Percentiles rank a stretch among this genome's conserved stretches.
These are phyloP conservation scores for Phytopythium chamaehyphon DNA, from an alignment of 352 stramenopile species.

Conservation along the genomic window DNA sequence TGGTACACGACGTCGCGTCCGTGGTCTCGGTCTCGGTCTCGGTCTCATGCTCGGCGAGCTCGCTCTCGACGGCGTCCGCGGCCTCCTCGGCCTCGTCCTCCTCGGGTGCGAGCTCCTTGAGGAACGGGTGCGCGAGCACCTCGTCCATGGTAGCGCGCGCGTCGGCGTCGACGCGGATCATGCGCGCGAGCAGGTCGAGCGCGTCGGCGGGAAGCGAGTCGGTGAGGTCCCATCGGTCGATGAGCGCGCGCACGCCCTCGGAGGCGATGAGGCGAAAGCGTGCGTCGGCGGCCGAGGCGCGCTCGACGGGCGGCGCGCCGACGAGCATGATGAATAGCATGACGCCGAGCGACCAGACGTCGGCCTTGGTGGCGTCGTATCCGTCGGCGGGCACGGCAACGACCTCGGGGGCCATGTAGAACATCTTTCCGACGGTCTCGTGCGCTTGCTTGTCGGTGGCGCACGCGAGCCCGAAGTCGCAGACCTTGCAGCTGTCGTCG, in stretches of 20 bases:
- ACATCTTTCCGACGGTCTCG: slow-evolving; percentile 79
- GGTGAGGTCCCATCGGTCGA: slow-evolving; percentile 67
- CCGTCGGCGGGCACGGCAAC: slow-evolving; percentile 24
- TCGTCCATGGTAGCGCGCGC: slow-evolving; percentile 53
- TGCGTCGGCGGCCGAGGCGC: slow-evolving; percentile 47
- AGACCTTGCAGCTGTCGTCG: slow-evolving; percentile 72
- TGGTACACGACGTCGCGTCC: not conserved
- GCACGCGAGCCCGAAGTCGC: slow-evolving; percentile 73
- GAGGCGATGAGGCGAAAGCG: slow-evolving; percentile 58
- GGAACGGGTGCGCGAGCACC: slow-evolving; percentile 62
- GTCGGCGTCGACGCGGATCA: slow-evolving; percentile 57
- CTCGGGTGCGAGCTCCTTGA: slow-evolving; percentile 10
- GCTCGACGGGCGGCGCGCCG: slow-evolving; percentile 59
- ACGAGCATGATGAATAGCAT: slow-evolving; percentile 86
- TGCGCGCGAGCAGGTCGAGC: slow-evolving; percentile 58
- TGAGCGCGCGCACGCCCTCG: slow-evolving; percentile 54
- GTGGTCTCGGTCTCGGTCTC: not conserved
- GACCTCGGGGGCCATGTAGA: slow-evolving; percentile 85
- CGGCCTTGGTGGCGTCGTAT: slow-evolving; percentile 74
- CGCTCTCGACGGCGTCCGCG: not conserved
- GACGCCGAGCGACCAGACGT: slow-evolving; percentile 84
- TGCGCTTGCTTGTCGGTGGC: slow-evolving; percentile 32
- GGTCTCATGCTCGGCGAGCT: not conserved
- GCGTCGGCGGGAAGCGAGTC: slow-evolving; percentile 39
- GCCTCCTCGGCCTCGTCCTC: not conserved